Conservation (phyloP, 2,329 filamentous ascomycete species). For the Cordyceps cicadae region DNA sequence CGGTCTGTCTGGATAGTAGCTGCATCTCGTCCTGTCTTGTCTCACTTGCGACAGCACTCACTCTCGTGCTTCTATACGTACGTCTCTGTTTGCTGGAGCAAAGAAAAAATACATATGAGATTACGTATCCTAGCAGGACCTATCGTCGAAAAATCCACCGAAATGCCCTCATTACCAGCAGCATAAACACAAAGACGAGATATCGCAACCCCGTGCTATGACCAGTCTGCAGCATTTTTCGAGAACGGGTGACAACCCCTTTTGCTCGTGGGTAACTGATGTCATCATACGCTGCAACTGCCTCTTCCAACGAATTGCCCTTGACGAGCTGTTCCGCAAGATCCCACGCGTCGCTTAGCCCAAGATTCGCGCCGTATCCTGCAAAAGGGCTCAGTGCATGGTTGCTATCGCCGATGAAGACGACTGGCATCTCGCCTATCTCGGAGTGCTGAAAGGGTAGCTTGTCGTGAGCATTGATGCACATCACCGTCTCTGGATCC, state of each 20-base stretch:
- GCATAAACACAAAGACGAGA: constrained; percentile 17
- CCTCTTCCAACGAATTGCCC: constrained; percentile 18
- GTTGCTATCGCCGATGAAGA: constrained; percentile 43
- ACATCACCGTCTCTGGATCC: constrained; percentile 27
- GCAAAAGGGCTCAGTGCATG: constrained; percentile 42
- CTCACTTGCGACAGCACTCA: no score
- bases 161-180: constrained; percentile 17
- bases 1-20: not conserved
- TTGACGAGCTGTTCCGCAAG: constrained; percentile 32
- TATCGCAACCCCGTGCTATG: constrained; percentile 20
- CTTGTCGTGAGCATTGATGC: constrained; percentile 37
- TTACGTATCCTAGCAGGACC: not conserved
- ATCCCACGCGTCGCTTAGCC: constrained; percentile 38
- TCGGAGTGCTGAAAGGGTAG: constrained; percentile 31
- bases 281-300: constrained; percentile 27
- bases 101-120: no score
- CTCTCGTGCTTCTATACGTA: no score
- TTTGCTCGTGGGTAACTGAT: constrained; percentile 27
- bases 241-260: constrained; percentile 18
- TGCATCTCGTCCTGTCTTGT: no score
- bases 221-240: constrained; percentile 17
- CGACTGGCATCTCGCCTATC: constrained; percentile 19
- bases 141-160: not conserved
- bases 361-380: constrained; percentile 40
- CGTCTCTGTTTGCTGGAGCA: no score